Percentiles rank a stretch among this genome's conserved stretches.
phyloP scores from a whole-genome alignment of 495 filamentous ascomycete genomes.

The Xylaria venustula region DNA sequence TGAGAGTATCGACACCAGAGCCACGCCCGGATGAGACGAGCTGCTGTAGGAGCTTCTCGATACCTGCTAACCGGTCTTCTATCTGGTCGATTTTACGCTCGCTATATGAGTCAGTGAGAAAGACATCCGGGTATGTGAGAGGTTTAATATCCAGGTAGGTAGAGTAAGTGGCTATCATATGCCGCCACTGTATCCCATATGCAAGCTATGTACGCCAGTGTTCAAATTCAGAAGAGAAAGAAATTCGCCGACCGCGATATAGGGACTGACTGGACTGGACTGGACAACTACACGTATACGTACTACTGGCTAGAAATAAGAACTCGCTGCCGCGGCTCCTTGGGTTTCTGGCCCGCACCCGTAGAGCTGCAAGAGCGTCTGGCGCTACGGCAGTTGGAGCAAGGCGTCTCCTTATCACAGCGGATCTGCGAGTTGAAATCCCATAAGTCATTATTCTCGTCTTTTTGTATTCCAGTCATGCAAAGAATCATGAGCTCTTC shows the following conservation, averaged over 20 bases:
- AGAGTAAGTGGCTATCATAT: background rate
- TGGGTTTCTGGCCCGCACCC: conserved; percentile 56
- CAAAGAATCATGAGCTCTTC: conserved; percentile 27
- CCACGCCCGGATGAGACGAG: conserved; percentile 30
- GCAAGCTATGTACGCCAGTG: background rate
- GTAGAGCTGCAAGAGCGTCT: conserved; percentile 57
- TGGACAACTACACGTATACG: too few species aligned
- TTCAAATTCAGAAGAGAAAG: background rate
- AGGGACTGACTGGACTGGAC: too few species aligned
- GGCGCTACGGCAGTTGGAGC: conserved; percentile 63
- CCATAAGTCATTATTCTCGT: conserved; percentile 11
- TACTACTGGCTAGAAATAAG: conserved; percentile 71
- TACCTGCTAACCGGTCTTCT: conserved; percentile 59
- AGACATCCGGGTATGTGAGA: too few species aligned
- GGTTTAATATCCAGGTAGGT: background rate
- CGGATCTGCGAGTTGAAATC: conserved; percentile 57
- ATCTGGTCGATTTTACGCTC: conserved; percentile 69
- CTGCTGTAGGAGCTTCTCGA: conserved; percentile 53
- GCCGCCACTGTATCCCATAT: too few species aligned
- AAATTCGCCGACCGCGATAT: too few species aligned
- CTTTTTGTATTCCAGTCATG: background rate
- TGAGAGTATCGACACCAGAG: background rate
- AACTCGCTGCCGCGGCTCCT: conserved; percentile 60
- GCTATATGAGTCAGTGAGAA: too few species aligned
- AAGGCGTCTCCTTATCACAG: conserved; percentile 66